Evolutionary conservation across 371 early-diverging fungal species (phyloP).

Genomic region (Mucor piriformis): DNA sequence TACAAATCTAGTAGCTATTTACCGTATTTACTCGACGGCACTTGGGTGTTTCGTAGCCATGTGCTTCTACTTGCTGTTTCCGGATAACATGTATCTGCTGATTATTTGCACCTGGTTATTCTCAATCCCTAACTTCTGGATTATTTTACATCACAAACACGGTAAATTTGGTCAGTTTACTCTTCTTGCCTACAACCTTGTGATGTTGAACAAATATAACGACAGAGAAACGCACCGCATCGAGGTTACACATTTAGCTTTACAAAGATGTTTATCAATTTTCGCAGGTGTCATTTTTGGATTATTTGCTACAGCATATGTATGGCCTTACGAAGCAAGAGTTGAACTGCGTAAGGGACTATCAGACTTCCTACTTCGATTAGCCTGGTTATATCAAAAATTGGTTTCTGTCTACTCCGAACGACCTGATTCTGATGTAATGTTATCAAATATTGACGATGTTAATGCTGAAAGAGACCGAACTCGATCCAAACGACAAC

Average conservation of each 20-base stretch:
- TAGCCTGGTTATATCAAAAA: constrained; percentile 70
- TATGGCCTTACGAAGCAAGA: constrained; percentile 87
- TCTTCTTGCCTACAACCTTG: constrained; percentile 75
- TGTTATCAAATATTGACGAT: background rate
- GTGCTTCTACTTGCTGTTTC: constrained; percentile 56
- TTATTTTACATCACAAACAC: constrained; percentile 66
- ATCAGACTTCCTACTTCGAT: constrained; percentile 63
- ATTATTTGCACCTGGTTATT: constrained; percentile 64
- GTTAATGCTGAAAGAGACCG: background rate
- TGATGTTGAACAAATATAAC: constrained; percentile 73
- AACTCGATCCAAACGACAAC: constrained; percentile 24
- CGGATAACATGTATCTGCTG: constrained; percentile 47
- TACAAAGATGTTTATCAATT: constrained; percentile 70
- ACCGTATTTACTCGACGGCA: constrained; percentile 73
- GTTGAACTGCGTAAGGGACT: constrained; percentile 74
- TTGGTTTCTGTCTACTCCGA: constrained; percentile 63
- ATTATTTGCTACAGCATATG: constrained; percentile 57
- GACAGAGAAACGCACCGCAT: constrained; percentile 65
- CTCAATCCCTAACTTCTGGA: constrained; percentile 68
- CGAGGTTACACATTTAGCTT: constrained; percentile 62
- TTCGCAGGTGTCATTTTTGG: constrained; percentile 72
- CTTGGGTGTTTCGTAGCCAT: constrained; percentile 68
- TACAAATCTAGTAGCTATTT: constrained; percentile 70
- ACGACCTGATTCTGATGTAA: background rate
- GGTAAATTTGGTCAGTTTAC: constrained; percentile 78